Conservation (phyloP, 768 basidiomycete species). For the Macrocybe gigantea region DNA sequence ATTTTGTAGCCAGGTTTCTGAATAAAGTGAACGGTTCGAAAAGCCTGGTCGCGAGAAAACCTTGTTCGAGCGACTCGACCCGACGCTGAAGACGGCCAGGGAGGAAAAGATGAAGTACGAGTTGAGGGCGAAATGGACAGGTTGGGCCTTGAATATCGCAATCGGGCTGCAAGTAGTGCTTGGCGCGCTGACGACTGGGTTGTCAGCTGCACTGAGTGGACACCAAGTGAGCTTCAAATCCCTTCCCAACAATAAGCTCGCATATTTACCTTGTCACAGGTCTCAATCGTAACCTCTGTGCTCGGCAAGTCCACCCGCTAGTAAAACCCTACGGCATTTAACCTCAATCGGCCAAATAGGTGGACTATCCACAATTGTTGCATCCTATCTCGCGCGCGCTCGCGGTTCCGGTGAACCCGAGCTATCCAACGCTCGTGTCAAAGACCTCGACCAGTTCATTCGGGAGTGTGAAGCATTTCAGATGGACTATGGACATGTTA, state of each 20-base stretch:
- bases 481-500: conserved; percentile 49
- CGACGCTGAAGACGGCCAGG: conserved; percentile 44
- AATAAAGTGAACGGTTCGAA: not conserved
- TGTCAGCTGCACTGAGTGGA: conserved; percentile 42
- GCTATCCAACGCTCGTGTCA: conserved; percentile 44
- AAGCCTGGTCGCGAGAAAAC: conserved; percentile 24
- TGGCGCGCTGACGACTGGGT: conserved; percentile 61
- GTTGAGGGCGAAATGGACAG: conserved; percentile 36
- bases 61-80: conserved; percentile 45
- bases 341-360: conserved; percentile 27
- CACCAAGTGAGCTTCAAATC: conserved; percentile 27
- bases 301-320: conserved; percentile 22
- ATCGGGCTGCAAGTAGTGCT: conserved; percentile 60
- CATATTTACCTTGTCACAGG: conserved; percentile 16
- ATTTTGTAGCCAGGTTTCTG: no score
- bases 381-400: conserved; percentile 66
- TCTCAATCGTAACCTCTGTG: conserved; percentile 28
- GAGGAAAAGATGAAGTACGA: conserved; percentile 41
- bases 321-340: not conserved
- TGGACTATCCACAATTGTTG: conserved; percentile 60
- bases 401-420: conserved; percentile 72
- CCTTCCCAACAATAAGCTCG: not conserved
- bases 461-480: conserved; percentile 54
- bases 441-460: conserved; percentile 62
- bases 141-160: conserved; percentile 36